Evolutionary conservation across 2,329 filamentous ascomycete genomes (phyloP).

Genomic region (Diaporthe aspalathi): DNA sequence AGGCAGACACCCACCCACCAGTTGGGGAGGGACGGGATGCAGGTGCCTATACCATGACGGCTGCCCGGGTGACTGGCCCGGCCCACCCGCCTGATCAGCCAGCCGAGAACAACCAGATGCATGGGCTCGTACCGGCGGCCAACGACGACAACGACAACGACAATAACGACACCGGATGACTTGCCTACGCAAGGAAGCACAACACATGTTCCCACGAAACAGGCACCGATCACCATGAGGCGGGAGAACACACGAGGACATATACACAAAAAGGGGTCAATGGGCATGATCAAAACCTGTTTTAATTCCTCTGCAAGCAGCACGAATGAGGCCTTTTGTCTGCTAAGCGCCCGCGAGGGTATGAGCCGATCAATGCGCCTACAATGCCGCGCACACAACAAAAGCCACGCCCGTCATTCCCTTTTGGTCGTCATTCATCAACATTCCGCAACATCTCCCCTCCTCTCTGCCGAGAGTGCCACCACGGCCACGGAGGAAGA

Average conservation of each 20-base stretch:
- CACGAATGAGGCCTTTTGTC: constrained; percentile 10
- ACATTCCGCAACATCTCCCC: not conserved
- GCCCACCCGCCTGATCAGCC: not conserved
- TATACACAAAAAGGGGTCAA: too few relatives aligned
- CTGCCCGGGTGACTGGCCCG: not conserved
- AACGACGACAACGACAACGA: not conserved
- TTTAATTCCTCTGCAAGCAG: constrained; percentile 5
- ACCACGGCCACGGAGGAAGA: too few relatives aligned
- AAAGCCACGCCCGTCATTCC: constrained; percentile 5
- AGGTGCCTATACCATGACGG: not conserved
- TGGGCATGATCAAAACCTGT: not conserved
- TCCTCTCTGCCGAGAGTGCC: not conserved
- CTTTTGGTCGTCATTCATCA: constrained; percentile 28
- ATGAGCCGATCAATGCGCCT: constrained; percentile 27
- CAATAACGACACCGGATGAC: not conserved
- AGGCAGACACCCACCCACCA: not conserved
- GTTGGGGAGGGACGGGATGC: not conserved
- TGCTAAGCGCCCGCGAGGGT: constrained; percentile 15
- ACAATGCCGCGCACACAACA: constrained; percentile 22
- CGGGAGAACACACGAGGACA: not conserved
- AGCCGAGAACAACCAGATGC: not conserved
- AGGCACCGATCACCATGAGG: not conserved
- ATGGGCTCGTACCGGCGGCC: too few relatives aligned
- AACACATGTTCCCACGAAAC: not conserved
- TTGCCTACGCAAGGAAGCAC: not conserved